Base-by-base conservation (phyloP, 257 asterid genomes). In the Paraleonurus japonicus region DNA sequence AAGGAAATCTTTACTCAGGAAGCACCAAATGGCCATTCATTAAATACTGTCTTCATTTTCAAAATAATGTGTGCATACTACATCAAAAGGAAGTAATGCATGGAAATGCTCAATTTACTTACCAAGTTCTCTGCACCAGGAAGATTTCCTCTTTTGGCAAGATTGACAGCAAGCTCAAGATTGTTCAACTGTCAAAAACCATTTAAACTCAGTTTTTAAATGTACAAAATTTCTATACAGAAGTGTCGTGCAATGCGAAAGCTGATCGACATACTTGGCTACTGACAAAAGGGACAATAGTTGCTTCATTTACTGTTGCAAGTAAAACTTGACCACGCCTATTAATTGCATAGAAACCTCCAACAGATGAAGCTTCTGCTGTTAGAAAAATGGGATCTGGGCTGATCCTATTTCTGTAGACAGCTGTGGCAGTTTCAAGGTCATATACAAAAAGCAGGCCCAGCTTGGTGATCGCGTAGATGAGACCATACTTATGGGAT, bases 111-210 rank as follows among this genome's bases (percentile, higher is more conserved):
- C 60, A 59, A 61, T 57, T 10, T 51, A 74, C 96, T 69, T 75
- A 92, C 98, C 90, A 92, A 77, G 85, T 90, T 92, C 78, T 92
- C 98, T 4, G 96, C 98, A 57, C 98, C 98, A 62, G 98, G 96
- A 75, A 92, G 89, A 76, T 92, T 92, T 78, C 98, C 98, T 87
- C 98, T 82, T 82, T 87, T 92, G 78, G 98, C 98, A 73, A 92
- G 92, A 81, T 80, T 92, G 65, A 92, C 96, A 50, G 98, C 98
- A 81, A 92, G 98, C 86, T 92, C 98, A 83, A 92, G 88, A 82
- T 90, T 92, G 78, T 92, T 92, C 68, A 92, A 73, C 98, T 92
- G 86, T 13, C 15, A 79, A 50, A 23, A 67, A 79, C 45, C 54
- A 54, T 33, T 67, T 35, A 72, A 71, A 48, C 24, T 81, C 76